Base-by-base conservation (phyloP, 1,284 basidiomycete species). In the Stereum hirsutum region DNA sequence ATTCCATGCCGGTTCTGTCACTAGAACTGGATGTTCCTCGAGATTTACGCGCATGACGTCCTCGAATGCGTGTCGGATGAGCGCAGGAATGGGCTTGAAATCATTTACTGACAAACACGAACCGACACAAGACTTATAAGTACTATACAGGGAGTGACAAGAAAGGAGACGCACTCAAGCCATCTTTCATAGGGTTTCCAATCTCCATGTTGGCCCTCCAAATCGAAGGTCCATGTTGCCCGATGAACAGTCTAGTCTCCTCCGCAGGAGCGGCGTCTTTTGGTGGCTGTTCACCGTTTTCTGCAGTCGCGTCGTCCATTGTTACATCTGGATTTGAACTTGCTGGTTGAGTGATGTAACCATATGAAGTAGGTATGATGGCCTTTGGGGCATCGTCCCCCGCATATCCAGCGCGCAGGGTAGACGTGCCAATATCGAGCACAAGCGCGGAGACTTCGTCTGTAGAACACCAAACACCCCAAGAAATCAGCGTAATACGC, bases 1-100 rank as follows among this genome's bases (percentile, higher is more conserved):
- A 59, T 97, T 98, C 93, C 95, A 99, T 4, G 94, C 84, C 2
- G 94, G 88, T 61, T 99, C 96, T 1, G 96, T 98, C 19, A 95
- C 76, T 42, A 99, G 75, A 28, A 98, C 64, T 1, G 96, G 96
- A 56, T 97, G 94, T 55, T 98, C 91, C 6, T 78, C 66, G 6
- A 83, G 66, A 47, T 74, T 74, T 45, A 78, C 76, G n/a, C 75
- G 75, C 69, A 95, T 80, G 33, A 84, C 75, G 45, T 88, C 78
- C 45, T 69, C 72, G 33, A 94, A 62, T 6, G 86, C 82, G 60
- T 94, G 83, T 40, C 78, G 72, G 50, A 94, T 73, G 53, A 94
- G 71, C 11, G 78, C 69, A 48, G 80, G 74, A 28, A 91, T 75
- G 1, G 86, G 77, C 48, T 78, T 76, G 53, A 89, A 88, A 60